Percentiles rank a stretch among this genome's conserved stretches.
phyloP scores from a whole-genome alignment of 768 basidiomycete species.

The Hysterangium stoloniferum region DNA sequence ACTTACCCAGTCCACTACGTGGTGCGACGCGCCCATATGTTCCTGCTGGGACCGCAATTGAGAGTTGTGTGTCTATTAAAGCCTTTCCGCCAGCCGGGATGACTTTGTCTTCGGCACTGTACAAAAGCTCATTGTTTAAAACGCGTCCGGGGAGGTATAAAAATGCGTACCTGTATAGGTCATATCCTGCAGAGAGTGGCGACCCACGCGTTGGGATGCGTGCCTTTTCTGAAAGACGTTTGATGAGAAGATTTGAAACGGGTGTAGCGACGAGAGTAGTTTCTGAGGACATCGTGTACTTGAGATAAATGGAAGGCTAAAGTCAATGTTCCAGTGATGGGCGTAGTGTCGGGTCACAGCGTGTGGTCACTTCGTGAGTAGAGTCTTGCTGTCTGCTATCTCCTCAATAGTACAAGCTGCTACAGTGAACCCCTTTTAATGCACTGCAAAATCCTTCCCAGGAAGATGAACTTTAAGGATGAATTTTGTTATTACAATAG shows the following conservation, averaged over 20 bases:
- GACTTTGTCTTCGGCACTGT: slow-evolving; percentile 74
- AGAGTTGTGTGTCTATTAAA: slow-evolving; percentile 83
- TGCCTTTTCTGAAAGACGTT: slow-evolving; percentile 76
- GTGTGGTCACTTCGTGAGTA: too few relatives aligned
- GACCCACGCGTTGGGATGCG: slow-evolving; percentile 83
- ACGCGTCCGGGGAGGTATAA: neutral
- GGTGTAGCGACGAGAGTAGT: slow-evolving; percentile 22
- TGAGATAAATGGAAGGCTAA: too few relatives aligned
- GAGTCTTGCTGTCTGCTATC: too few relatives aligned
- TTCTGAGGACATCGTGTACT: neutral
- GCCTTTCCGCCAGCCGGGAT: slow-evolving; percentile 91
- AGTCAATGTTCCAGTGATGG: too few relatives aligned
- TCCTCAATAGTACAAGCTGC: too few relatives aligned
- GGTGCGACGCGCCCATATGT: slow-evolving; percentile 97
- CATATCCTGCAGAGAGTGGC: slow-evolving; percentile 84
- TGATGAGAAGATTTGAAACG: slow-evolving; percentile 60
- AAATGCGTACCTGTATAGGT: slow-evolving; percentile 73
- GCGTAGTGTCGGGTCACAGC: too few relatives aligned
- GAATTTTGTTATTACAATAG: too few relatives aligned
- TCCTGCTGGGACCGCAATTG: slow-evolving; percentile 86
- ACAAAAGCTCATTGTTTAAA: neutral
- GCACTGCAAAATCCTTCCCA: too few relatives aligned
- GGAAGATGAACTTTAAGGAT: too few relatives aligned
- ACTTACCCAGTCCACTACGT: slow-evolving; percentile 85
- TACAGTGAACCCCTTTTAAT: too few relatives aligned